These are phyloP conservation scores for Pilobolus umbonatus DNA, from an alignment of 192 early-diverging fungal genomes.

Conservation along the genomic window DNA sequence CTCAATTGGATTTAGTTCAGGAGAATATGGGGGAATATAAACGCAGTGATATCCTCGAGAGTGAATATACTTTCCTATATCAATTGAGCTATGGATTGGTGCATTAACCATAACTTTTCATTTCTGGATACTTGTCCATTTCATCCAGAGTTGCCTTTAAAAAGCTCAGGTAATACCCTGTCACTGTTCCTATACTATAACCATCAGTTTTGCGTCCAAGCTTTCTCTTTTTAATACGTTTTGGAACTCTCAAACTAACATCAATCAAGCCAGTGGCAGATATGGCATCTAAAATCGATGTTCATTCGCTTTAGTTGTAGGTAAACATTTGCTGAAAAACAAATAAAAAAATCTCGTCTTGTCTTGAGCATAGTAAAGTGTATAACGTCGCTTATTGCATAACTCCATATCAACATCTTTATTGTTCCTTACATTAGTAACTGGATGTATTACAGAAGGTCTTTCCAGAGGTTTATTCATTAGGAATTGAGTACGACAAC, in stretches of 20 bases:
- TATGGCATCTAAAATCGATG: constrained; percentile 15
- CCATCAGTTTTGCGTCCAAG: background rate
- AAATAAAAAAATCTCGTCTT: constrained; percentile 11
- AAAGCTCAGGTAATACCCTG: constrained; percentile 15
- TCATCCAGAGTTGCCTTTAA: constrained; percentile 21
- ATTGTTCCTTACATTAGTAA: background rate
- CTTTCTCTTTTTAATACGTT: constrained; percentile 20
- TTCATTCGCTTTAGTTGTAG: constrained; percentile 7
- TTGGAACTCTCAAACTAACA: constrained; percentile 13
- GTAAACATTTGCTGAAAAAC: constrained; percentile 5
- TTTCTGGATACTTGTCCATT: constrained; percentile 20
- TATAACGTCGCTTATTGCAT: constrained; percentile 11
- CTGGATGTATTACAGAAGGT: constrained; percentile 6
- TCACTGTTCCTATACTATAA: constrained; percentile 9
- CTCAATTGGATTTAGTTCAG: constrained; percentile 33
- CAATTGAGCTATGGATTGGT: constrained; percentile 20
- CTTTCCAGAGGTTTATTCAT: constrained; percentile 19
- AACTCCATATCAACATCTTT: constrained; percentile 17
- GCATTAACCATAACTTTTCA: constrained; percentile 32
- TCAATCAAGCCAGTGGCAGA: constrained; percentile 17
- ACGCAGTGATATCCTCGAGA: constrained; percentile 18
- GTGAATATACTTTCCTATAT: constrained; percentile 23
- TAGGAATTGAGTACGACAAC: constrained; percentile 10
- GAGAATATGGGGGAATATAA: constrained; percentile 30
- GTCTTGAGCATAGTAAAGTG: constrained; percentile 7